Base-by-base conservation (phyloP, 768 basidiomycete genomes). In the Leccinellum albellum region DNA sequence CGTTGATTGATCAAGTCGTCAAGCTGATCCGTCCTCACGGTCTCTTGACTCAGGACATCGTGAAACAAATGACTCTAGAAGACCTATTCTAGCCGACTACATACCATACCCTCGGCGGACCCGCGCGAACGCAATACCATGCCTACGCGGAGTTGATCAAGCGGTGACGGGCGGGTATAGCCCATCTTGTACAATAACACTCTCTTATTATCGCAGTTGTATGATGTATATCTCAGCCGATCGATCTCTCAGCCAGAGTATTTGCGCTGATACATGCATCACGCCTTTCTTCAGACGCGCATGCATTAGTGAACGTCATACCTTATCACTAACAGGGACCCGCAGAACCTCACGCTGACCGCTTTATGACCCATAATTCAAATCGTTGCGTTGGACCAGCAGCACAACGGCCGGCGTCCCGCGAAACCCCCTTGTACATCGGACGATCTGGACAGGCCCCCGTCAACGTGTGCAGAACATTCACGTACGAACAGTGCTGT, bases 61-160 rank as follows among this genome's bases (percentile, higher is more conserved):
- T 97, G 65, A 98, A 98, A 76, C 94, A 96, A 81, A 96, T 98
- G 94, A 96, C 94, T 26, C 79, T 96, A 56, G 94, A 96, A 75
- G 93, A 96, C 68, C 76, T 94, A 61, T 97, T 95, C 77, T 95
- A 70, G 55, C 32, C 51, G 1, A 29, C 37, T 55, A 29, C 47
- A 55, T 50, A 56, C 48, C 60, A 70, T 68, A 70, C 61, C 67
- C 60, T 53, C 47, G 44, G 31, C 53, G 51, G 40, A 20, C 20
- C 60, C 53, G 33, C 55, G 28, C 53, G 57, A 42, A 51, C 50
- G 54, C 44, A 50, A 65, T 70, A 64, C 56, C 68, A 67, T 42
- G 58, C 55, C 51, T 60, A 45, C 29, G 28, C 35, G n/a, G 56
- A 23, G 53, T 52, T 56, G 51, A 50, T 58, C 54, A 28, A 50